Conservation (phyloP, 306 rosid species). For the Gastrolobium villosum region DNA sequence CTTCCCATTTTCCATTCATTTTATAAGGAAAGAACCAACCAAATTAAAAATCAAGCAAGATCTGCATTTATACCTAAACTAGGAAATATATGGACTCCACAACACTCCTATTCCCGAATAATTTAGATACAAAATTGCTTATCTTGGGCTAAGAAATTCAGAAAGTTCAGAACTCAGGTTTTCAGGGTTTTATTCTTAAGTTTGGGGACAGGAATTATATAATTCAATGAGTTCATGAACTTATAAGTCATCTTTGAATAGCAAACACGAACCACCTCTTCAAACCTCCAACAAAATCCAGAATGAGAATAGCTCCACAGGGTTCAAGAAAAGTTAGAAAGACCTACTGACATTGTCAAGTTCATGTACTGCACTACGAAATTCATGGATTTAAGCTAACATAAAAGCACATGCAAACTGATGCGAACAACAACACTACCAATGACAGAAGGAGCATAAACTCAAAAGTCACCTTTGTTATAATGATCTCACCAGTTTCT, state of each 20-base stretch:
- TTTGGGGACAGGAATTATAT: not conserved
- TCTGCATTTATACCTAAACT: not conserved
- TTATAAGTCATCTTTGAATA: not conserved
- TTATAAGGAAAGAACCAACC: not conserved
- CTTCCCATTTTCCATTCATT: not conserved
- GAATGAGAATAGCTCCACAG: not conserved
- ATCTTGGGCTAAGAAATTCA: not conserved
- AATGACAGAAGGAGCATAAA: slow-evolving; percentile 26
- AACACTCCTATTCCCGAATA: not conserved
- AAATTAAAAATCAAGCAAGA: not conserved
- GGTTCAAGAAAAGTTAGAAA: slow-evolving; percentile 3
- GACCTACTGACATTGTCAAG: not conserved
- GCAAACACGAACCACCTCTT: not conserved
- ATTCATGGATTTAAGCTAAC: slow-evolving; percentile 16
- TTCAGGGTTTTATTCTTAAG: not conserved
- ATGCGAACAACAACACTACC: not conserved
- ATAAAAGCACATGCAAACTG: not conserved
- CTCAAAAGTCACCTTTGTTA: not conserved
- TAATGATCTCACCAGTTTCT: not conserved
- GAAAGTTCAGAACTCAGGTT: not conserved
- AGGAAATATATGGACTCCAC: not conserved
- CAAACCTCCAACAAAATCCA: not conserved
- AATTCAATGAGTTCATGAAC: not conserved
- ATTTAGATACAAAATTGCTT: not conserved
- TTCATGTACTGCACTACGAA: slow-evolving; percentile 23